A percentile compares a stretch with the other conserved stretches of the same genome.
Evolutionary conservation across 257 asterid species (phyloP).

Genomic region (Fraxinus pennsylvanica): DNA sequence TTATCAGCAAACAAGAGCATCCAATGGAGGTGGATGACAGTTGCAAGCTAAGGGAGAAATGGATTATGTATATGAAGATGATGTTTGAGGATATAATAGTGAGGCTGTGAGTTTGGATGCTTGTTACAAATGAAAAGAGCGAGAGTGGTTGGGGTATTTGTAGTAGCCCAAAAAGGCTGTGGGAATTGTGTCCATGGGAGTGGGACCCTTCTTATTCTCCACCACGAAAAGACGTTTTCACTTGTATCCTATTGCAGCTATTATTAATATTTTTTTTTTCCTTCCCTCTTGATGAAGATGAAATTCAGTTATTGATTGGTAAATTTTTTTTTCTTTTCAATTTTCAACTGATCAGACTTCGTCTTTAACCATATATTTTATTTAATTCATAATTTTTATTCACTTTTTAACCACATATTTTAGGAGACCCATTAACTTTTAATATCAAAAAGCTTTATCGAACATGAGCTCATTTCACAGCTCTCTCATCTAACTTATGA

Average conservation of each 20-base stretch:
- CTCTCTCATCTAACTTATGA: no score
- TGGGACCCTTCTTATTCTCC: constrained; percentile 56
- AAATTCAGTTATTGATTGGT: no score
- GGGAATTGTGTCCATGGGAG: constrained; percentile 45
- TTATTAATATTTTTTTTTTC: no score
- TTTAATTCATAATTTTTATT: no score
- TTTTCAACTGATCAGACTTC: no score
- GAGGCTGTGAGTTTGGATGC: constrained; percentile 17
- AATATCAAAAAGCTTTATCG: no score
- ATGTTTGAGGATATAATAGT: constrained; percentile 8
- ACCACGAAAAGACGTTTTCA: neutral
- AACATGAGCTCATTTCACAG: no score
- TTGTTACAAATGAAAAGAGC: constrained; percentile 46
- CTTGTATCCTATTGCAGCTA: neutral
- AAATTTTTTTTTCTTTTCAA: no score
- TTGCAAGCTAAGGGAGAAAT: constrained; percentile 25
- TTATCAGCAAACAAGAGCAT: constrained; percentile 47
- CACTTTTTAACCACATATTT: no score
- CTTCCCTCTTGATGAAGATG: neutral
- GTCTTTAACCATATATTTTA: no score
- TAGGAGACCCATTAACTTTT: no score
- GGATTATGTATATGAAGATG: constrained; percentile 26
- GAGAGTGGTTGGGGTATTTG: constrained; percentile 55
- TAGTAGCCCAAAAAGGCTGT: constrained; percentile 43
- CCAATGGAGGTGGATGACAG: constrained; percentile 35